Conservation (phyloP, 805 yeast genomes). For the Lachancea cidri region DNA sequence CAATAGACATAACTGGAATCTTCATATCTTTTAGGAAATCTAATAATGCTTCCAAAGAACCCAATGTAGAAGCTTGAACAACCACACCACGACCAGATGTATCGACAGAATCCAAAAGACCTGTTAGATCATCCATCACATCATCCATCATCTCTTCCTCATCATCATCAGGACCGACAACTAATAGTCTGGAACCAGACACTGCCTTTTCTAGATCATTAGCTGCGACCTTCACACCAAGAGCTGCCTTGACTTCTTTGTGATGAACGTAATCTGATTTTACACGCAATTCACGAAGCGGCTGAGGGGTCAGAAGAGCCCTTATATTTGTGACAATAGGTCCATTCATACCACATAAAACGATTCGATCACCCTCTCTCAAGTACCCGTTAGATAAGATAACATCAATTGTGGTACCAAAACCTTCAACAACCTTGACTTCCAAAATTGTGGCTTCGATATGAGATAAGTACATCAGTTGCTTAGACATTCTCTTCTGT, state of each 20-base stretch:
- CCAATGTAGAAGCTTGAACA: slow-evolving; percentile 97
- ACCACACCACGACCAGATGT: slow-evolving; percentile 94
- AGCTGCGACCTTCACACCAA: slow-evolving; percentile 98
- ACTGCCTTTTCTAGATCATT: slow-evolving; percentile 97
- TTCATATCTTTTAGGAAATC: slow-evolving; percentile 98
- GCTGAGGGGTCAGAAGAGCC: slow-evolving; percentile 96
- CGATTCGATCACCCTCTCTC: slow-evolving; percentile 92
- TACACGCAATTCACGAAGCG: slow-evolving; percentile 90
- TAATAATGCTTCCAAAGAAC: slow-evolving; percentile 93
- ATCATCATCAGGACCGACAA: slow-evolving; percentile 95
- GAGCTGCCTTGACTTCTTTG: slow-evolving; percentile 97
- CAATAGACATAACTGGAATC: slow-evolving; percentile 98
- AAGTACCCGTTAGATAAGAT: slow-evolving; percentile 94
- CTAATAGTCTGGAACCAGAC: slow-evolving; percentile 94
- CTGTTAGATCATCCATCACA: slow-evolving; percentile 97
- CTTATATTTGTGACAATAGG: slow-evolving; percentile 95
- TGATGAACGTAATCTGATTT: slow-evolving; percentile 96
- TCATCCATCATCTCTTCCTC: slow-evolving; percentile 97
- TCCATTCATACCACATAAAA: slow-evolving; percentile 96
- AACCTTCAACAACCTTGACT: slow-evolving; percentile 97
- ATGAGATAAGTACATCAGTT: slow-evolving; percentile 84
- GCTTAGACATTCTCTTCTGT: slow-evolving; percentile 98
- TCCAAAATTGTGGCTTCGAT: slow-evolving; percentile 95
- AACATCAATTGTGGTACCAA: slow-evolving; percentile 98
- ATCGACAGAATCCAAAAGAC: slow-evolving; percentile 90